Percentiles rank a stretch among this genome's conserved stretches.
Conservation (phyloP, 1,139 yeast genomes). For the Yamadazyma conglobata region DNA sequence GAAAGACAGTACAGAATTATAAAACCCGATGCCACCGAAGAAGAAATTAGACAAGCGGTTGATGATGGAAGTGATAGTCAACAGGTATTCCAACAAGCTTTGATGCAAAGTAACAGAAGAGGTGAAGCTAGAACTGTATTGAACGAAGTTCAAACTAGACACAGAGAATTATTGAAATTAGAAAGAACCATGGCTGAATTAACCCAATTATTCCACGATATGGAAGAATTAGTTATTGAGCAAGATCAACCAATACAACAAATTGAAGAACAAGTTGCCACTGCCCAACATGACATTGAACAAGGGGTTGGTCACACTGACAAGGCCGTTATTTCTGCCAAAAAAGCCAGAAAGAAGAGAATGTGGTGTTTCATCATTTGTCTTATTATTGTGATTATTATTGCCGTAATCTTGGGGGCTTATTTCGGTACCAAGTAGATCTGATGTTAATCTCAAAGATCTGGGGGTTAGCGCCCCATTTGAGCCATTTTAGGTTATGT, state of each 20-base stretch:
- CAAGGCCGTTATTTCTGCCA: conserved; percentile 85
- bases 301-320: conserved; percentile 93
- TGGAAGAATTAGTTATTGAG: conserved; percentile 95
- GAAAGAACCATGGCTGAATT: conserved; percentile 95
- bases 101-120: conserved; percentile 86
- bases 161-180: conserved; percentile 89
- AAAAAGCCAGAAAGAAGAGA: conserved; percentile 88
- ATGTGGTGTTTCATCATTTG: conserved; percentile 78
- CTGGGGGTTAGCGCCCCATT: too few relatives aligned
- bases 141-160: conserved; percentile 95
- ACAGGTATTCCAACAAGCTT: conserved; percentile 92
- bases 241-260: conserved; percentile 88
- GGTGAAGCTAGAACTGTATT: conserved; percentile 97
- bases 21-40: conserved; percentile 88
- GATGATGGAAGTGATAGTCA: conserved; percentile 75
- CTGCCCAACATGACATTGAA: conserved; percentile 88
- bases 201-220: conserved; percentile 90
- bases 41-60: conserved; percentile 77
- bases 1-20: conserved; percentile 91
- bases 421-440: conserved; percentile 36
- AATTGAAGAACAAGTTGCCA: conserved; percentile 75
- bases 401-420: conserved; percentile 63
- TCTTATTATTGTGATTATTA: conserved; percentile 54
- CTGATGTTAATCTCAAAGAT: too few relatives aligned
- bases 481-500: too few relatives aligned